Evolutionary conservation across 371 early-diverging fungal species (phyloP), one percentile per base, ranked within the genome.

Genomic region (Nosema muscidifuracis): DNA sequence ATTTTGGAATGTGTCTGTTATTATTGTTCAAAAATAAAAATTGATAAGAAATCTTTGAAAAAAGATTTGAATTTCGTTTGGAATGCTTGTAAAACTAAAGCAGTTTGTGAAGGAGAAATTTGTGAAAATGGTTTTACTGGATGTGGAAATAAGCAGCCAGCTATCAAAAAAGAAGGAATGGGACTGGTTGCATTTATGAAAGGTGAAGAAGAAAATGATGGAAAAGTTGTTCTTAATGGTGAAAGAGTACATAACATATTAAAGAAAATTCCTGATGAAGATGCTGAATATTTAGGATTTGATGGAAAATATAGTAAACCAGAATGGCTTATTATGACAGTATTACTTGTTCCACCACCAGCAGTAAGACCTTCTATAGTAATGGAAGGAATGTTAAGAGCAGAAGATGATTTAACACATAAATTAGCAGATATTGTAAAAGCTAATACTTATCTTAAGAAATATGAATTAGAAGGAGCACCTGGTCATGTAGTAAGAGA

Each of bases 401-500:
- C 83, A 50, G 95, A 99, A 85, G 99, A 99, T 81, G 97, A 99
- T 87, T 87, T 99, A 78, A 99, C 99, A 3, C 90, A 92, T 81
- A 87, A 86, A 77, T 85, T 95, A 38, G 89, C 89, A 73, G 95
- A 95, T 83, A 92, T 99, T 53, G 83, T 99, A 60, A 96, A 96
- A 85, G 90, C 97, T 20, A 99, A 96, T 81, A 89, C 87, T 18
- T 88, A 88, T 77, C 86, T 97, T 28, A 87, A 87, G 65, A 87
- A 88, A 51, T 89, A 91, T 78, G 91, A 92, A 79, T 85, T 87
- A n/a, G 96, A 97, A 75, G 96, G 95, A 63, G 90, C 93, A 22
- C 96, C 96, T 1, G 89, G 87, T 3, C 97, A 95, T 78, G 88
- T 95, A 70, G 86, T 95, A 34, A 87, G 87, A 55, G 97, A 99